These are phyloP conservation scores for Prototheca cutis DNA, from an alignment of 163 green algal species.

Conservation along the genomic window DNA sequence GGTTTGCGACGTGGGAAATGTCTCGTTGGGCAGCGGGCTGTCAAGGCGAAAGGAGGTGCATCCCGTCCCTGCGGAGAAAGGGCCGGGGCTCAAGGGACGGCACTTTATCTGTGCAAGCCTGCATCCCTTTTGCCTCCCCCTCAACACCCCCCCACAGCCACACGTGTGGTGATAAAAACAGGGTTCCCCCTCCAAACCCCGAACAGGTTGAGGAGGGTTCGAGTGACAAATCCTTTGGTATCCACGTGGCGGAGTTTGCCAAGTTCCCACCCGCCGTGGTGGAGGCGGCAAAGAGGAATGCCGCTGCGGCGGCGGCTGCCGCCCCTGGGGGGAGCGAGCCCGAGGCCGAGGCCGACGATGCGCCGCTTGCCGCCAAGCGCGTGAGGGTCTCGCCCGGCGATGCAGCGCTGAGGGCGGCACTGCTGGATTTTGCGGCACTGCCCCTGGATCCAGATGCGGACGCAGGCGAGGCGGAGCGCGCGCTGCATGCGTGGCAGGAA, in stretches of 20 bases:
- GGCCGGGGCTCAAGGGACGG: too few species aligned
- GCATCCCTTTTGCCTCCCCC: too few species aligned
- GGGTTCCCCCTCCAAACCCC: background rate
- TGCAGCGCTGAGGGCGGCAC: constrained; percentile 2
- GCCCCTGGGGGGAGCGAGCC: background rate
- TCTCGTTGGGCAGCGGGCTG: too few species aligned
- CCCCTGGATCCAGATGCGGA: constrained; percentile 9
- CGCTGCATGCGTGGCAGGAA: background rate
- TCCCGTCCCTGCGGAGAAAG: too few species aligned
- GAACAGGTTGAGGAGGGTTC: constrained; percentile 54
- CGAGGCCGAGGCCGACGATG: too few species aligned
- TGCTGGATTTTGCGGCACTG: constrained; percentile 22
- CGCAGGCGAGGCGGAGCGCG: background rate
- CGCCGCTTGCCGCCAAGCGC: too few species aligned
- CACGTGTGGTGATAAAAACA: background rate
- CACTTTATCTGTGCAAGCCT: too few species aligned
- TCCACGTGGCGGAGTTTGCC: constrained; percentile 84
- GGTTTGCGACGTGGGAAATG: too few species aligned
- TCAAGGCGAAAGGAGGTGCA: too few species aligned
- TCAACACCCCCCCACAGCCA: background rate
- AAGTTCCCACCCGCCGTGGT: constrained; percentile 74
- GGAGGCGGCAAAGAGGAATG: constrained; percentile 51
- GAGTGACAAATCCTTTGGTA: constrained; percentile 92
- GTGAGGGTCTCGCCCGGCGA: too few species aligned
- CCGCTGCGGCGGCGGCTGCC: constrained; percentile 1